Conservation (phyloP, 2,329 filamentous ascomycete species). For the Cladorrhinum sp. region DNA sequence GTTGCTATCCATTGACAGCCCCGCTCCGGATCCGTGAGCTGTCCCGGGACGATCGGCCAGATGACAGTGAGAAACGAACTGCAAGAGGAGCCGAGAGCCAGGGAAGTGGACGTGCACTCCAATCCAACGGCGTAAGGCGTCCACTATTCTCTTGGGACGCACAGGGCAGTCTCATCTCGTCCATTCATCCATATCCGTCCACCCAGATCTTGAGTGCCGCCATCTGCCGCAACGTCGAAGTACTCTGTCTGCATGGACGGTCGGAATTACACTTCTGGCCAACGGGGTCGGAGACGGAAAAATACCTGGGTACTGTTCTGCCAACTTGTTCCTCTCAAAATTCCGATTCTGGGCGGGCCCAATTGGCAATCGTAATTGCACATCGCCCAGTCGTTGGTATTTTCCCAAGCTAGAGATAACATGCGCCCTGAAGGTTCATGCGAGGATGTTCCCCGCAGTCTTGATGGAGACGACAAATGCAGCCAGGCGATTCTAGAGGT, state of each 20-base stretch:
- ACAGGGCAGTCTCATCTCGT: neutral
- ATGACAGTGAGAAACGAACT: neutral
- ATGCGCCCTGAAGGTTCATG: neutral
- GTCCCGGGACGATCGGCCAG: neutral
- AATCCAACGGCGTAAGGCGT: neutral
- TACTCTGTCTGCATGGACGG: neutral
- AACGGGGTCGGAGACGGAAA: neutral
- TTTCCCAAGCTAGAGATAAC: neutral
- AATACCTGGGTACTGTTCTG: neutral
- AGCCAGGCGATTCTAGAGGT: neutral
- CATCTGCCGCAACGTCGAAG: neutral
- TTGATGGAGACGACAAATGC: neutral
- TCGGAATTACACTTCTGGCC: neutral
- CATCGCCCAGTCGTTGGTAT: conserved; percentile 3
- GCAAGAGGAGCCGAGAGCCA: neutral
- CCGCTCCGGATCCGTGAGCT: conserved; percentile 1
- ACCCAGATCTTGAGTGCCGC: neutral
- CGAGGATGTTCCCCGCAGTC: conserved; percentile 9
- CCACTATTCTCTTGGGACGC: neutral
- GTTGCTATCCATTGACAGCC: neutral
- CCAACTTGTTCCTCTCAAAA: neutral
- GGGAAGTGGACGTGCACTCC: neutral
- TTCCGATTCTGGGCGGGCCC: neutral
- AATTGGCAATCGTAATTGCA: neutral
- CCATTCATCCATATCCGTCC: neutral